Conservation (phyloP, 192 early-diverging fungal genomes). For the Linderina pennispora region DNA sequence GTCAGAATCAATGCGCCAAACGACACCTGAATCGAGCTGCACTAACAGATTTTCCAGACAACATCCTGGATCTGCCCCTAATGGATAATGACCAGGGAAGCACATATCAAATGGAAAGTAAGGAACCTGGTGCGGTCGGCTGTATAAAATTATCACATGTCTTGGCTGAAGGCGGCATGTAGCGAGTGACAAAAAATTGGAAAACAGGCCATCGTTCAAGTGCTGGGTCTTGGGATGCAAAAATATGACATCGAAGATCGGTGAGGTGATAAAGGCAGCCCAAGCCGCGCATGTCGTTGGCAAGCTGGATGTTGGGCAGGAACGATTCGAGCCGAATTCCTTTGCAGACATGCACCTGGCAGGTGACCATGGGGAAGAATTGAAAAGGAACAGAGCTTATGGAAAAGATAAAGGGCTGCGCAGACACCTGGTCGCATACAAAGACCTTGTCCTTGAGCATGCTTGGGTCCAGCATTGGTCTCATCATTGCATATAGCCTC, state of each 20-base stretch:
- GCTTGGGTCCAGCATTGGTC: constrained; percentile 9
- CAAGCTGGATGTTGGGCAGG: constrained; percentile 18
- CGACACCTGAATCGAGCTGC: constrained; percentile 17
- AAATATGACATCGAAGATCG: constrained; percentile 20
- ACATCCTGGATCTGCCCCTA: constrained; percentile 4
- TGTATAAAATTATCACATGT: background rate
- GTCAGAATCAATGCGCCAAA: constrained; percentile 16
- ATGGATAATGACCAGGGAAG: constrained; percentile 19
- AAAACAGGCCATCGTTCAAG: constrained; percentile 28
- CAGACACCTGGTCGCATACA: constrained; percentile 18
- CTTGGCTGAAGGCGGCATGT: background rate
- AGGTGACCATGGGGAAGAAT: constrained; percentile 23
- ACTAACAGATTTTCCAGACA: constrained; percentile 15
- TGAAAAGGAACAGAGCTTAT: constrained; percentile 17
- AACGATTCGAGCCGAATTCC: constrained; percentile 19
- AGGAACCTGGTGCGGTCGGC: constrained; percentile 3
- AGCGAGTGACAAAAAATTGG: constrained; percentile 24
- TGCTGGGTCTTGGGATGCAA: constrained; percentile 16
- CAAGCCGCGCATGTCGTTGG: constrained; percentile 18
- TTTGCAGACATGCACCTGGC: constrained; percentile 27
- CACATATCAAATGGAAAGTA: constrained; percentile 18
- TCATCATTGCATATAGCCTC: constrained; percentile 1
- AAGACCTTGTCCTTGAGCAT: constrained; percentile 22
- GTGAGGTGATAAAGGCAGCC: constrained; percentile 17
- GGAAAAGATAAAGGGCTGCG: constrained; percentile 15